These are phyloP conservation scores for Cryptococcus amylolentus DNA, from an alignment of 1,284 basidiomycete genomes.

Conservation along the genomic window DNA sequence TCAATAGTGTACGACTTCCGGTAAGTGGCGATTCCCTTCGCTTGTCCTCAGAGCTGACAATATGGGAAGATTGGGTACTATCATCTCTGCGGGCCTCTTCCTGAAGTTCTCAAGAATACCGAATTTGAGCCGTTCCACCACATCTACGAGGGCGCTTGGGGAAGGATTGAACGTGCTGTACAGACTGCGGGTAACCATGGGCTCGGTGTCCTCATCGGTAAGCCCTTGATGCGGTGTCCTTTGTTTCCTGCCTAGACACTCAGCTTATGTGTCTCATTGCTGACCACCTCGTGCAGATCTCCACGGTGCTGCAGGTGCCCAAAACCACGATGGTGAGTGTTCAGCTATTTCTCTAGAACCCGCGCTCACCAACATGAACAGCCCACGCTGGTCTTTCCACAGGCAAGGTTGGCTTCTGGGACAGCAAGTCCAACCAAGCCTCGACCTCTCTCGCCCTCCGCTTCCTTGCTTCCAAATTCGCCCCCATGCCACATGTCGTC, in stretches of 20 bases:
- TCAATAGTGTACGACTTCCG: conserved; percentile 80
- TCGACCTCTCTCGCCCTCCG: conserved; percentile 56
- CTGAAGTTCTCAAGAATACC: conserved; percentile 64
- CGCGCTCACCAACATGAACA: conserved; percentile 8
- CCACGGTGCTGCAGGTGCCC: conserved; percentile 52
- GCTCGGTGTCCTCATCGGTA: conserved; percentile 77
- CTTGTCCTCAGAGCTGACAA: neutral
- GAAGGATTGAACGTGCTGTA: conserved; percentile 64
- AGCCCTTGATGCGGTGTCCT: neutral
- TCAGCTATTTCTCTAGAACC: neutral
- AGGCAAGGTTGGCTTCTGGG: conserved; percentile 49
- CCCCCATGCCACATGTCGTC: conserved; percentile 62
- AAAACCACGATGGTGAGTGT: conserved; percentile 51
- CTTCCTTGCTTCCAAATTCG: conserved; percentile 52
- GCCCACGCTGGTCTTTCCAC: conserved; percentile 45
- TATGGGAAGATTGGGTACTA: conserved; percentile 68
- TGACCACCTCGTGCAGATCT: conserved; percentile 46
- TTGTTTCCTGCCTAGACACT: too few species aligned
- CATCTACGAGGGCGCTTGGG: conserved; percentile 71
- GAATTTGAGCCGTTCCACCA: conserved; percentile 62
- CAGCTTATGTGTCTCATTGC: neutral
- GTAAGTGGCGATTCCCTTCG: conserved; percentile 51
- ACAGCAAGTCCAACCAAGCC: conserved; percentile 54
- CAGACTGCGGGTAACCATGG: conserved; percentile 60
- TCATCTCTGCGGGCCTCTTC: conserved; percentile 63